Evolutionary conservation across 2,329 filamentous ascomycete genomes (phyloP).

Genomic region (Ophiostoma fasciatum): DNA sequence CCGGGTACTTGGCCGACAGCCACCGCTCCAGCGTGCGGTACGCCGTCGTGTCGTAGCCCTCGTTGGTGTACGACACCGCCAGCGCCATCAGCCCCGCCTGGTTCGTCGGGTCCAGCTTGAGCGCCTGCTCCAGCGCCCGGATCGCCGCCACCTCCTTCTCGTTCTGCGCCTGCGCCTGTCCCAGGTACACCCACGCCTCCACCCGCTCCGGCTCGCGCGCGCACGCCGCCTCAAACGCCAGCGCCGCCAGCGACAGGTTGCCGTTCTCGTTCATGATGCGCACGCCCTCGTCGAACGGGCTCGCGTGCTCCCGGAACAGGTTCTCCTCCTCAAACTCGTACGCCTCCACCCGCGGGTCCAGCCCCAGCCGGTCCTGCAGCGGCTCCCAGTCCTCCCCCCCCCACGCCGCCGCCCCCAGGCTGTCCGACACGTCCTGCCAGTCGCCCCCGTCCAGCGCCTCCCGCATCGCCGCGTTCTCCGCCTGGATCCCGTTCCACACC

Average conservation of each 20-base stretch:
- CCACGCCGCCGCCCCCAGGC: constrained; percentile 11
- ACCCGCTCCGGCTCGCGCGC: constrained; percentile 79
- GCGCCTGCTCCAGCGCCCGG: constrained; percentile 76
- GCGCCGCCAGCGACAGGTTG: constrained; percentile 80
- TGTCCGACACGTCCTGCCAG: constrained; percentile 21
- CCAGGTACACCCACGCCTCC: constrained; percentile 86
- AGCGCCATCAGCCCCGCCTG: constrained; percentile 85
- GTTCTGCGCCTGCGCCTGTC: constrained; percentile 89
- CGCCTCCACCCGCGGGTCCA: constrained; percentile 67
- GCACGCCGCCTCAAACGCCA: constrained; percentile 91
- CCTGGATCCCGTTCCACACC: constrained; percentile 72
- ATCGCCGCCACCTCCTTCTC: constrained; percentile 97
- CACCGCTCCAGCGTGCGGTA: constrained; percentile 94
- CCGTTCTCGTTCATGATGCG: constrained; percentile 88
- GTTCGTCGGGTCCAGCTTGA: constrained; percentile 78
- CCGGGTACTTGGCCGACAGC: constrained; percentile 89
- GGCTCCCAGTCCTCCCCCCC: constrained; percentile 61
- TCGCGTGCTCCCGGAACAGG: constrained; percentile 62
- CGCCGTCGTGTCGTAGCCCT: constrained; percentile 93
- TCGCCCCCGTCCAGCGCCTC: constrained; percentile 59
- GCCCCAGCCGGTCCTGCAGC: constrained; percentile 37
- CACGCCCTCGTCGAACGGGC: constrained; percentile 86
- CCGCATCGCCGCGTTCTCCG: constrained; percentile 55
- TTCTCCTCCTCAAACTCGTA: constrained; percentile 96
- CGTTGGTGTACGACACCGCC: constrained; percentile 94